Evolutionary conservation across 371 early-diverging fungal species (phyloP), one percentile per base, ranked within the genome.

Genomic region (Caulochytrium protostelioides): DNA sequence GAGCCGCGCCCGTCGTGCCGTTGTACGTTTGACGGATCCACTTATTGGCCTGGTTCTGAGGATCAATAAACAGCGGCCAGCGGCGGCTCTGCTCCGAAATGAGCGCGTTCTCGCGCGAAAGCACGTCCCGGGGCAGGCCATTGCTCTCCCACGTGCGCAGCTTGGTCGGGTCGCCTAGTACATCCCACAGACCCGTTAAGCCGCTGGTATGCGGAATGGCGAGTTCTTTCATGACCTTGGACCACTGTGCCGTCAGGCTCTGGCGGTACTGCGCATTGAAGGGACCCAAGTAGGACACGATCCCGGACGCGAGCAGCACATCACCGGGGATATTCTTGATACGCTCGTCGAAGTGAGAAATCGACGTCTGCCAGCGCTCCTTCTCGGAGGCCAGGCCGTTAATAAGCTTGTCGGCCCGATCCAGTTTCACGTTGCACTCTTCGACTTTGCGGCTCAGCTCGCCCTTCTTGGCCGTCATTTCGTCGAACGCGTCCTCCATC

Each of bases 1-100:
- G 44, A n/a, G n/a, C n/a, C n/a, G n/a, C n/a, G n/a, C n/a, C n/a
- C n/a, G n/a, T n/a, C n/a, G n/a, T n/a, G 6, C 46, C 44, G 28
- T 53, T 55, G 27, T 59, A 62, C 30, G 60, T 63, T 40, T 66
- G 67, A 3, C 65, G 46, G 32, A 70, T 62, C 67, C 68, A 70
- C 37, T 65, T 65, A 49, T 69, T 69, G 15, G 65, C 65, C 37
- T 70, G 65, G 6, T 65, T 66, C 46, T 67, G 70, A 6, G 68
- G 68, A 41, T 70, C 70, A 37, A 70, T 65, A 8, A 70, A 41
- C 6, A 70, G 41, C 9, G 70, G 62, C 70, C 70, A 69, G 21
- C 70, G 40, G 18, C 64, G 31, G 3, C 67, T 62, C 40, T 66
- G 43, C 30, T 55, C 54, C 2, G 61, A 59, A 34, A 69, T 65